Percentiles rank a stretch among this genome's conserved stretches.
Conservation (phyloP, 179 eudicot species). For the Beta corolliflora region DNA sequence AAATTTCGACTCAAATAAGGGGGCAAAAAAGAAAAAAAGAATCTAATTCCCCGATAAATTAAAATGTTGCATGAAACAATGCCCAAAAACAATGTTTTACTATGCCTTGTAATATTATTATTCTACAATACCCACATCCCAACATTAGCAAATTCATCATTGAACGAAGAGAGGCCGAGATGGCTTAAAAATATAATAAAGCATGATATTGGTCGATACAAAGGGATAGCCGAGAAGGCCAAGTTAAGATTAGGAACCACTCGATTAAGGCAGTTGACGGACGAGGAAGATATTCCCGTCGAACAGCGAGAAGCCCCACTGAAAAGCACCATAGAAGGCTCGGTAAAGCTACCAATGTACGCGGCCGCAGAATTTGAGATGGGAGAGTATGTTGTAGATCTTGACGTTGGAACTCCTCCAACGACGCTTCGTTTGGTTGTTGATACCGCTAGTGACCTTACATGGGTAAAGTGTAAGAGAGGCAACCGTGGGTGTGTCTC, state of each 20-base stretch:
- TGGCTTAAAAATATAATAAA: background rate
- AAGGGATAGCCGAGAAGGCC: conserved; percentile 1
- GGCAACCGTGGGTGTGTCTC: background rate
- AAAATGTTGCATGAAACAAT: background rate
- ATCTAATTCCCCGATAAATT: background rate
- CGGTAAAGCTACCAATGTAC: conserved; percentile 35
- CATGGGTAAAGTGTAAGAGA: conserved; percentile 53
- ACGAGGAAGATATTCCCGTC: conserved; percentile 20
- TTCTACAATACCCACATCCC: background rate
- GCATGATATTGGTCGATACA: conserved; percentile 11
- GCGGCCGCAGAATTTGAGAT: conserved; percentile 37
- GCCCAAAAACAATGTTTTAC: background rate
- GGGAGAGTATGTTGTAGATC: conserved; percentile 47
- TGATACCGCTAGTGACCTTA: conserved; percentile 62
- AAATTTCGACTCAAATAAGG: background rate
- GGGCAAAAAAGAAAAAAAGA: background rate
- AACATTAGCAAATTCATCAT: background rate
- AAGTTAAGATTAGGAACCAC: background rate
- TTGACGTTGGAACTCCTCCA: conserved; percentile 48
- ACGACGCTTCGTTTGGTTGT: conserved; percentile 37
- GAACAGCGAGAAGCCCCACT: conserved; percentile 21
- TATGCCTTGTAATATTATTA: background rate
- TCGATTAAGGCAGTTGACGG: background rate
- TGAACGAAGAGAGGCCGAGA: background rate
- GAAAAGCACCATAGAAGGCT: conserved; percentile 34